Base-by-base conservation (phyloP, 305 asterid species). In the Fraxinus paxiana region DNA sequence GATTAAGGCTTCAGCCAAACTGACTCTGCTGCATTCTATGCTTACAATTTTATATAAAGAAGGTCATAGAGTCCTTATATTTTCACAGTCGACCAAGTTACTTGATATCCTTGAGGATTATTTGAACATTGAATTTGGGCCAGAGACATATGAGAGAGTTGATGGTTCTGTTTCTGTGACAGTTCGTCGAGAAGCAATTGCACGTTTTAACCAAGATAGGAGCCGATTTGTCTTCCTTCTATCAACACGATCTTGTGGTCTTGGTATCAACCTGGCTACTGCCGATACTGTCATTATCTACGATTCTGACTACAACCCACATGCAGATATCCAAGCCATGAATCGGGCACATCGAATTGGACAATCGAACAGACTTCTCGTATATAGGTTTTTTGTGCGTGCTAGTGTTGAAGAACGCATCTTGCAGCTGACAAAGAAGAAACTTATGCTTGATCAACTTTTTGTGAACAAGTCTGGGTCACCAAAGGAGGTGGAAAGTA, bases 291-390 rank as follows among this genome's bases (percentile, higher is more conserved):
- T 96, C 51, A 83, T 96, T 81, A 94, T 96, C 51, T 96, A 96
- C 80, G 98, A 96, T 88, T 96, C 99, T 22, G 99, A 96, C 85
- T 96, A 92, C 87, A 96, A 96, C 81, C 99, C 98, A 4, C 99
- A 96, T 87, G 98, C 98, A 61, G 99, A 96, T 92, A 92, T 96
- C 79, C 99, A 96, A 88, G 99, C 99, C 18, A 96, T 96, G 99
- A 94, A 94, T 85, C 89, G 98, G 78, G 99, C 99, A 0, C 99
- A 96, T 84, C 90, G 99, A 77, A 96, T 96, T 61, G 99, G 99
- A 71, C 98, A 96, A 83, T 92, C 98, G 1, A 92, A 93, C 5
- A 91, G 97, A 82, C 99, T 96, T 88, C 91, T 96, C 17, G 98
- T 96, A 61, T 96, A 94, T 86, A 88, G 99, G 94, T 95, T 96